Base-by-base conservation (phyloP, 331 rosid genomes). In the Rosa hybrid region DNA sequence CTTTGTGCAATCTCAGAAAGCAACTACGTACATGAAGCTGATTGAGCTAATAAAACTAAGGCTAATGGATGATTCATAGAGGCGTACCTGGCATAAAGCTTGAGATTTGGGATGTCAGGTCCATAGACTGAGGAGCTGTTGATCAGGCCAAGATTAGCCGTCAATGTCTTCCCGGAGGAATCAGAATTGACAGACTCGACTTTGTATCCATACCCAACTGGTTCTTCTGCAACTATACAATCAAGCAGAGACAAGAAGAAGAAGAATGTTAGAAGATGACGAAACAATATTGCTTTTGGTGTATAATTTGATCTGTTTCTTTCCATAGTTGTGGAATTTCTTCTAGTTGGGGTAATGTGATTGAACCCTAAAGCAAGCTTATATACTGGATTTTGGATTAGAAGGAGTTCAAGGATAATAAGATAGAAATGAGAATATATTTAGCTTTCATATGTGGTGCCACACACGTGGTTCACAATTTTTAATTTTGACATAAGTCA, bases 91-190 rank as follows among this genome's bases (percentile, higher is more conserved):
- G 91, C 94, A 0, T 53, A n/a, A 49, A 94, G 91, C 42, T 5
- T 77, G 85, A 91, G 96, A 13, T 34, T 74, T 21, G 78, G 86
- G 70, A 94, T 78, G 60, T 94, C 98, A 27, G 91, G 87, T 44
- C 98, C 98, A 27, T 70, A 89, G 57, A 88, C 78, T 21, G 87
- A 68, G 59, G 97, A 86, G 18, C 83, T 18, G 2, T 87, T 76
- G 87, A 88, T 83, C 74, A 94, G 92, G 41, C 53, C 60, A 82
- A 91, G 97, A 82, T 82, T 16, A 12, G 97, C 92, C 20, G 85
- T 83, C 65, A 94, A 78, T 20, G 89, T 82, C 46, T 78, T 64
- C 1, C 74, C 70, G 1, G 86, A 62, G 4, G 76, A 49, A 25
- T 80, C 76, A 16, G 11, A 56, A 49, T 17, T 38, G 21, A 82